phyloP scores from a whole-genome alignment of 495 filamentous ascomycete genomes.

The Lasiosphaeria ovina region DNA sequence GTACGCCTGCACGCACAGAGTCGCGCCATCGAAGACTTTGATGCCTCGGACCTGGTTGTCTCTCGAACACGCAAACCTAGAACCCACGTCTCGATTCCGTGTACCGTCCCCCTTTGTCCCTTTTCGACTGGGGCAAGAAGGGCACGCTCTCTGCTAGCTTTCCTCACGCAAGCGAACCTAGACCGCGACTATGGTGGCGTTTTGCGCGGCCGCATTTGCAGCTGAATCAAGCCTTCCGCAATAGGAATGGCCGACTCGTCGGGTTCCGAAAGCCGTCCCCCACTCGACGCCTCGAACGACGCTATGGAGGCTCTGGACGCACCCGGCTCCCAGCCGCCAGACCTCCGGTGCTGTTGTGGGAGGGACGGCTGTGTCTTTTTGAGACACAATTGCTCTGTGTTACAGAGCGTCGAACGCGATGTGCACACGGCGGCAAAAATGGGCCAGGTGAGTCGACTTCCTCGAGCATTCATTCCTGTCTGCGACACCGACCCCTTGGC shows the following conservation, averaged over 20 bases:
- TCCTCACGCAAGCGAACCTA: neutral
- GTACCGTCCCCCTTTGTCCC: too few relatives aligned
- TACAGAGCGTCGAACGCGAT: constrained; percentile 81
- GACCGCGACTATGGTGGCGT: constrained; percentile 21
- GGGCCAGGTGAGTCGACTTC: constrained; percentile 68
- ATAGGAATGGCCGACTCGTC: constrained; percentile 26
- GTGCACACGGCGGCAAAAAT: constrained; percentile 79
- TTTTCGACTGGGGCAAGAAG: too few relatives aligned
- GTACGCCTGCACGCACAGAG: too few relatives aligned
- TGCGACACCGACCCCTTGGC: neutral
- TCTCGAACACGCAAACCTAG: too few relatives aligned
- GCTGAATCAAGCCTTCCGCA: constrained; percentile 12
- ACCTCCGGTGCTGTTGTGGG: constrained; percentile 76
- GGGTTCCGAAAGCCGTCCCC: constrained; percentile 6
- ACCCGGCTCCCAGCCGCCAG: constrained; percentile 11
- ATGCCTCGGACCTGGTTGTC: too few relatives aligned
- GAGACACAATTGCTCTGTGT: constrained; percentile 70
- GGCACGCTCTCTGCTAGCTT: too few relatives aligned
- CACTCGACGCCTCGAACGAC: constrained; percentile 18
- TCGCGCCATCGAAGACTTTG: too few relatives aligned
- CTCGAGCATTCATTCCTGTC: constrained; percentile 14
- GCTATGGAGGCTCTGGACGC: constrained; percentile 21
- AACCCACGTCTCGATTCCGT: too few relatives aligned
- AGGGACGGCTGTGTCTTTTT: constrained; percentile 74
- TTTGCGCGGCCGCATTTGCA: neutral